Percentiles rank a stretch among this genome's conserved stretches.
These are phyloP conservation scores for Sonneratia caseolaris DNA, from an alignment of 345 rosid species.

Conservation along the genomic window DNA sequence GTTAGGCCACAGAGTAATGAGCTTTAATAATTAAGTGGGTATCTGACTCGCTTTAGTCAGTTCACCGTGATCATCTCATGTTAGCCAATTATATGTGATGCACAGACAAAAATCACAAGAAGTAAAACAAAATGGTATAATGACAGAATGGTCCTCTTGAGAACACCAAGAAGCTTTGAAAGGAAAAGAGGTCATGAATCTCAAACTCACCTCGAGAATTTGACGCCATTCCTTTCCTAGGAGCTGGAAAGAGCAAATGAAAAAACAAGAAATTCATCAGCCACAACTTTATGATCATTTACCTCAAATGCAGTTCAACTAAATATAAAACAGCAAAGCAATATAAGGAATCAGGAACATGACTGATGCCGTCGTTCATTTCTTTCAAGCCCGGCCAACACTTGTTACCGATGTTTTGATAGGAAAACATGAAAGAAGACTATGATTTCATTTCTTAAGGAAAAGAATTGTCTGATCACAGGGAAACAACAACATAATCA, in stretches of 20 bases:
- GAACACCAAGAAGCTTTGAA: not conserved
- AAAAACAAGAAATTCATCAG: not conserved
- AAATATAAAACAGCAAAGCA: not conserved
- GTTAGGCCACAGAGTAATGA: conserved; percentile 30
- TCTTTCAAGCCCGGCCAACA: not conserved
- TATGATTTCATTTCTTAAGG: not conserved
- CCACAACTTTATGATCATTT: not conserved
- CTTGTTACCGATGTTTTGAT: not conserved
- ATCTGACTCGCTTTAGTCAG: conserved; percentile 7
- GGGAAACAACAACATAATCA: not conserved
- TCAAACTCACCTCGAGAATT: conserved; percentile 62
- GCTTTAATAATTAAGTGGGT: conserved; percentile 15
- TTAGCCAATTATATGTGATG: conserved; percentile 2
- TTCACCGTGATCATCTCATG: conserved; percentile 13
- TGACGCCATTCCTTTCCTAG: conserved; percentile 66
- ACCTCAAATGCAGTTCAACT: not conserved
- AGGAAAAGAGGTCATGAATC: not conserved
- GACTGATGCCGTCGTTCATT: not conserved
- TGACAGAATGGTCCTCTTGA: not conserved
- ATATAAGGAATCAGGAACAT: conserved; percentile 5
- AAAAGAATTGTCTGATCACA: not conserved
- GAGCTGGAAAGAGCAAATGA: conserved; percentile 29
- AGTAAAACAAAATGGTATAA: conserved; percentile 4
- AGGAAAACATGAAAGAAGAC: not conserved
- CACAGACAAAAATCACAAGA: not conserved